Evolutionary conservation across 768 basidiomycete genomes (phyloP), one percentile per base, ranked within the genome.

Genomic region (Mrakia gelida): DNA sequence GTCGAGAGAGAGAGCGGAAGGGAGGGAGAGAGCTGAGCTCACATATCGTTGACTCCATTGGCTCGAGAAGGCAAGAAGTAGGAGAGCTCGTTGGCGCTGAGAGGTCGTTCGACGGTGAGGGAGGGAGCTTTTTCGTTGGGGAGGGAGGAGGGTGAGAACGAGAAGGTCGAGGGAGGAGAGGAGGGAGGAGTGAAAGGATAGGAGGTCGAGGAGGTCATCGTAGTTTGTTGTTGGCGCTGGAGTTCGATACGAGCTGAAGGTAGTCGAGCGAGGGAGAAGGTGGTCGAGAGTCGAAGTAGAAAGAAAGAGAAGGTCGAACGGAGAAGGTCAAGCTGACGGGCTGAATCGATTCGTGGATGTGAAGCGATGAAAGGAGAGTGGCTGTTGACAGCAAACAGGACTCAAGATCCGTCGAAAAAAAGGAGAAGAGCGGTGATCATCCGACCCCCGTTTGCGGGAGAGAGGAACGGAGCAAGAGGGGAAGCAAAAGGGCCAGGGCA

Each of bases 1-100:
- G n/a, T n/a, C n/a, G n/a, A n/a, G n/a, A n/a, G n/a, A n/a, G n/a
- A n/a, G n/a, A n/a, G n/a, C n/a, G n/a, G 52, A n/a, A 30, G 6
- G n/a, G 52, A 54, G 71, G 18, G 23, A 65, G 7, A n/a, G 26
- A 15, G 18, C 13, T 93, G 93, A 41, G 93, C 92, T 38, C 82
- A 84, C 78, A 79, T 79, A 68, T 79, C 78, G 56, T 79, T 79
- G 0, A 79, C 78, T 3, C 73, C 78, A 73, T 86, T 88, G 62
- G 89, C 90, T 30, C 93, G 87, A 7, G 90, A 90, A 3, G 91
- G 92, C 13, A 94, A 86, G 82, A 89, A 94, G 84, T 93, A 95
- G 0, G 92, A 92, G 13, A 88, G 84, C 83, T 94, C 92, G 43
- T 90, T 92, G 79, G 92, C 54, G 73, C 30, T 43, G 61, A 21